phyloP scores from a whole-genome alignment of 2,329 filamentous ascomycete genomes.

The Moelleriella libera region DNA sequence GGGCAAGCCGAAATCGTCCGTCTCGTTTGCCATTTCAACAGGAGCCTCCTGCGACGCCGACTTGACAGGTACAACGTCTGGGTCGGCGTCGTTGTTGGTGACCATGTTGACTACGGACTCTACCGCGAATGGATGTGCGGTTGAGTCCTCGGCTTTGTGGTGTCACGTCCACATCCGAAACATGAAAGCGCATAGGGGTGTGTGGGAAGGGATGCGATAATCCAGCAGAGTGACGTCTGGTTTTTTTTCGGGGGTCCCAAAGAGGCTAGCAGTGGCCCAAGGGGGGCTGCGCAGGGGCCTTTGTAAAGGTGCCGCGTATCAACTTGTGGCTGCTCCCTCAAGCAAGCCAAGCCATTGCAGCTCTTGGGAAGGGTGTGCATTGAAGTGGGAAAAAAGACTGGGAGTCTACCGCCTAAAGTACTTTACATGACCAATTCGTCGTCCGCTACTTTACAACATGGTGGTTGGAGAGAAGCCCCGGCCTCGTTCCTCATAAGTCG shows the following conservation, averaged over 20 bases:
- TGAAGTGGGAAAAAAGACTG: too few relatives aligned
- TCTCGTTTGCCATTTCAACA: constrained; percentile 21
- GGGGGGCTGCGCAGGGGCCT: too few relatives aligned
- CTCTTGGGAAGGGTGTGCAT: too few relatives aligned
- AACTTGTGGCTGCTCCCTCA: too few relatives aligned
- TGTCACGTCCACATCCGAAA: constrained; percentile 14
- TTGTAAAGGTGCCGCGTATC: too few relatives aligned
- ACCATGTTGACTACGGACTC: constrained; percentile 7
- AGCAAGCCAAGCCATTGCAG: too few relatives aligned
- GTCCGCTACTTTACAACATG: too few relatives aligned
- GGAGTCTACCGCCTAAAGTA: too few relatives aligned
- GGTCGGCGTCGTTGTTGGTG: constrained; percentile 10
- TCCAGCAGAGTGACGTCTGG: background rate
- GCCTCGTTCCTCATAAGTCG: too few relatives aligned
- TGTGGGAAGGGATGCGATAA: constrained; percentile 10
- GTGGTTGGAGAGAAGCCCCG: too few relatives aligned
- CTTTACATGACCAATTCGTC: too few relatives aligned
- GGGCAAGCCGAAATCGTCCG: constrained; percentile 61
- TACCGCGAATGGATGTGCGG: constrained; percentile 1
- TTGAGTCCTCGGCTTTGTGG: background rate
- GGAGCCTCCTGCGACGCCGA: constrained; percentile 14
- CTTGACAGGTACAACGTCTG: constrained; percentile 6
- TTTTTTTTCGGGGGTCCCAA: background rate
- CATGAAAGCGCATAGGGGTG: constrained; percentile 4
- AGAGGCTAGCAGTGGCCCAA: background rate